Base-by-base conservation (phyloP, 106 monocot genomes). In the Phalaenopsis aphrodite region DNA sequence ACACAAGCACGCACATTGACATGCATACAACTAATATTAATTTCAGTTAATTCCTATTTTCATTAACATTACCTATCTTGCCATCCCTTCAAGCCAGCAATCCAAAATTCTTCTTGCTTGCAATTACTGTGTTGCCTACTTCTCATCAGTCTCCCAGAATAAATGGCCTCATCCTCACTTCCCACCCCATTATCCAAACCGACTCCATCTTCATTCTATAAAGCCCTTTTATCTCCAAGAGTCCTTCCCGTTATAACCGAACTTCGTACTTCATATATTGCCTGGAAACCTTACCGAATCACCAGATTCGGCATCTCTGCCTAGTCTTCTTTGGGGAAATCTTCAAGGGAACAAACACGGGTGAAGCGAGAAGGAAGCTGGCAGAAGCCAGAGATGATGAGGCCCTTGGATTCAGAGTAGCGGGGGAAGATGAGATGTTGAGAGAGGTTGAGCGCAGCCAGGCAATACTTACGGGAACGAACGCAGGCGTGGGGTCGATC, bases 271-370 rank as follows among this genome's bases (percentile, higher is more conserved):
- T 77, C 55, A 42, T 56, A 82, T 84, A 84, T 77, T 57, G 55
- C 65, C 15, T 42, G 56, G 4, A 89, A 85, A 78, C 82, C 82
- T 65, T 81, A 23, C 78, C 72, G 56, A 23, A 81, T 9, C 43
- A 48, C 71, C 21, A 10, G 55, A 17, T 17, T 80, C 79, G n/a
- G 90, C 90, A 1, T 80, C 93, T 7, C 73, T 96, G 66, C 88
- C 92, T 2, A 94, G 97, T 15, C 79, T 97, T 15, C 68, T 94
- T 94, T 41, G 92, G 96, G 3, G 94, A 90, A 41, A 73, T 94
- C 45, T 97, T 97, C 84, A 90, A 84, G 78, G 92, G 94, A 7
- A 73, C 85, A 8, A 94, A 97, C 74, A 88, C 84, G 18, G 97
- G 97, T 10, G 97, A 97, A 78, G 75, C 65, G 15, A 90, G 90